Conservation (phyloP, 257 asterid genomes). For the Primulina huaijiensis region DNA sequence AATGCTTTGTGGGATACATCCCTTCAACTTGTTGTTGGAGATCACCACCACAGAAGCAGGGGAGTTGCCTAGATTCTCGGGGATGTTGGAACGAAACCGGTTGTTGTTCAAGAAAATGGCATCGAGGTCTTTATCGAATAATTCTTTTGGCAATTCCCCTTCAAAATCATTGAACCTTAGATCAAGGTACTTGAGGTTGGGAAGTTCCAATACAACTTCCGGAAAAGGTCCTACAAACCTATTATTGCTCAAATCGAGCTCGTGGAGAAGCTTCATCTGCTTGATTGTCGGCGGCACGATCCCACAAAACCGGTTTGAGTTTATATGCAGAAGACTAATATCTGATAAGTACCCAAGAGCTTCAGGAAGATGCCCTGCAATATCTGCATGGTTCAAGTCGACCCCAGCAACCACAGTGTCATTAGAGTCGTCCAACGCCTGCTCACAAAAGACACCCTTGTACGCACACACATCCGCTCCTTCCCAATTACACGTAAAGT, state of each 20-base stretch:
- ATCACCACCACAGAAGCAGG: constrained; percentile 59
- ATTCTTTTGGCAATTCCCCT: constrained; percentile 52
- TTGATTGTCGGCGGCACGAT: constrained; percentile 53
- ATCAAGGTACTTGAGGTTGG: constrained; percentile 62
- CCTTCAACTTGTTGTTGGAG: constrained; percentile 51
- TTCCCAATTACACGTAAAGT: constrained; percentile 64
- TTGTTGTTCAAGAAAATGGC: constrained; percentile 68
- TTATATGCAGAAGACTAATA: constrained; percentile 65
- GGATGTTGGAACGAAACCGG: constrained; percentile 47
- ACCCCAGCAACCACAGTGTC: constrained; percentile 74
- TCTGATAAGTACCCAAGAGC: constrained; percentile 68
- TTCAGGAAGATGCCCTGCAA: constrained; percentile 81
- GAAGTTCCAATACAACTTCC: constrained; percentile 44
- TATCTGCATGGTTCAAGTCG: constrained; percentile 75
- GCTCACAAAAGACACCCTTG: constrained; percentile 62
- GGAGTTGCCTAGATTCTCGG: constrained; percentile 71
- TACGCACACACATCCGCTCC: constrained; percentile 72
- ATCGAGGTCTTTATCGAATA: constrained; percentile 55
- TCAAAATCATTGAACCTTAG: constrained; percentile 83
- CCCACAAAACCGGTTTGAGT: constrained; percentile 87
- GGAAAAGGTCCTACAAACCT: constrained; percentile 87
- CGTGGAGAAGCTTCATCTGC: constrained; percentile 42
- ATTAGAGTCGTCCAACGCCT: constrained; percentile 50
- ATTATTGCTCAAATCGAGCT: constrained; percentile 86
- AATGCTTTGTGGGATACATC: constrained; percentile 70